Evolutionary conservation across 2,329 filamentous ascomycete genomes (phyloP).

Genomic region (Colletotrichum musicola): DNA sequence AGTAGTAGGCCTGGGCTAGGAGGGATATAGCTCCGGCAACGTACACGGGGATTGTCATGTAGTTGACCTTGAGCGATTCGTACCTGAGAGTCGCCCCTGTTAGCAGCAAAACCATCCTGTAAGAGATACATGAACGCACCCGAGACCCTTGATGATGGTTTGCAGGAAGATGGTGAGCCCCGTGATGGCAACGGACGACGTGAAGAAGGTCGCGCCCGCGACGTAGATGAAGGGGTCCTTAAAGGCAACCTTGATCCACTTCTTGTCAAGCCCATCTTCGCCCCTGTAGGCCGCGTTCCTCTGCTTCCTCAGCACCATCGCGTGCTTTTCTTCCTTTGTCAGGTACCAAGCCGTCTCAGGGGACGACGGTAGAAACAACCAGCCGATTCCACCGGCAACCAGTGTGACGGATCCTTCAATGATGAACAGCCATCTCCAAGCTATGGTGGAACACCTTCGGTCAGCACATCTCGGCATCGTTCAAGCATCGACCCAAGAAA

Average conservation of each 20-base stretch:
- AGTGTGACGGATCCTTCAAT: constrained; percentile 55
- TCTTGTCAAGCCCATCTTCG: constrained; percentile 45
- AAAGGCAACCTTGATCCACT: constrained; percentile 44
- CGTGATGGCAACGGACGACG: constrained; percentile 46
- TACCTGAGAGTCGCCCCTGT: constrained; percentile 8
- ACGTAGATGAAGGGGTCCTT: constrained; percentile 47
- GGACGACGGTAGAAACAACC: constrained; percentile 59
- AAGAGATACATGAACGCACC: constrained; percentile 3
- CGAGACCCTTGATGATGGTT: constrained; percentile 27
- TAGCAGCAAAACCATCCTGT: background rate
- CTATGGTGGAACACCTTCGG: constrained; percentile 35
- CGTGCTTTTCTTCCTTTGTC: constrained; percentile 52
- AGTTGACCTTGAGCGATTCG: constrained; percentile 38
- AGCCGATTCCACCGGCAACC: constrained; percentile 45
- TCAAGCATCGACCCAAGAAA: background rate
- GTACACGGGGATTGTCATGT: constrained; percentile 42
- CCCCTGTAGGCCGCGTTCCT: constrained; percentile 45
- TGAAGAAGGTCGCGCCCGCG: constrained; percentile 46
- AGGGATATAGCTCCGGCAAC: constrained; percentile 37
- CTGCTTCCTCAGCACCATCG: constrained; percentile 45
- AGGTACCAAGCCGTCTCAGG: constrained; percentile 60
- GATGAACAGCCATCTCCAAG: constrained; percentile 66
- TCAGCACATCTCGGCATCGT: background rate
- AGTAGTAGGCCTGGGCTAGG: constrained; percentile 36
- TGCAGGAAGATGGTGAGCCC: constrained; percentile 48